Base-by-base conservation (phyloP, 495 filamentous ascomycete genomes). In the Trichoderma orchidacearum region DNA sequence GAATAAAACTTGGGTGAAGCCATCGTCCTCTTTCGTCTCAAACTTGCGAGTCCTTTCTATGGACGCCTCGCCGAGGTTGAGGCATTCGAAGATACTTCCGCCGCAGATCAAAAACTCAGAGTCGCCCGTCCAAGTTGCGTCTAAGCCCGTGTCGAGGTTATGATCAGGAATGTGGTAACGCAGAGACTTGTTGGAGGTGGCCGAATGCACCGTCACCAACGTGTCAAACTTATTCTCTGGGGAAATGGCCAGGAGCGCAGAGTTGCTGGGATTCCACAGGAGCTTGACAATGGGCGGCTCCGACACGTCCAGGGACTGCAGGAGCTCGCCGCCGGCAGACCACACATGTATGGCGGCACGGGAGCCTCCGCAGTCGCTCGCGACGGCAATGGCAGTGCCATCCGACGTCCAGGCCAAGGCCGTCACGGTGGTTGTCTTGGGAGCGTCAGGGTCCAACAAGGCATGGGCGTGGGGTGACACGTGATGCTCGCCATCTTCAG, bases 391-490 rank as follows among this genome's bases (percentile, higher is more conserved):
- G 48, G 79, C 71, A 15, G 77, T 66, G 15, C 89, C 89, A 35
- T 78, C 69, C 9, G 73, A 75, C 59, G 84, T 84, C 89, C 89
- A 94, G 21, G 85, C 80, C 61, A 91, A 78, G 15, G 83, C 80
- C 15, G 78, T 81, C 28, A 82, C 76, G 1, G 75, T 74, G 12
- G 73, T 69, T 31, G 69, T 71, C 18, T 66, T 62, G 27, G 72
- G 66, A 23, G 72, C 61, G 25, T 77, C 70, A 28, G 80, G 69
- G 54, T 77, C 72, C 55, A 75, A 60, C 31, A 77, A 63, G 55
- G 60, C 63, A 53, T 63, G 63, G 61, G 66, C 74, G 74, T 76
- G 71, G 74, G 62, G 63, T 13, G 61, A 38, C 45, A 65, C 60
- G 32, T 58, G 61, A 21, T 67, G 64, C 56, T 68, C 63, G 56